Conservation (phyloP, 768 basidiomycete species). For the Dacryopinax spathularia region DNA sequence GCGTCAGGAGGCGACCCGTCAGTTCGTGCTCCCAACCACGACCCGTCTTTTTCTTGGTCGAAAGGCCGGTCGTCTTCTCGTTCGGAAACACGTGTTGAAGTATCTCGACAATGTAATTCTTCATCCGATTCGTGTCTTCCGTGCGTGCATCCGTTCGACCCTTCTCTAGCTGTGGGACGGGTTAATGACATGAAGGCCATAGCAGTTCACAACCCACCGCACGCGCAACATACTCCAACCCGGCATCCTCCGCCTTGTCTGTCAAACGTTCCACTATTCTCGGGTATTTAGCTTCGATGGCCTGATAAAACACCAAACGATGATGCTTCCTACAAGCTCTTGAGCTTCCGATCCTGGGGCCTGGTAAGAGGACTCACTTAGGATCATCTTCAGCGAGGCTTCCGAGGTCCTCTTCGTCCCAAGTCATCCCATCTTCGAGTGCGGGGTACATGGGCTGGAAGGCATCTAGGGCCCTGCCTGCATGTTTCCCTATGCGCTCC, state of each 20-base stretch:
- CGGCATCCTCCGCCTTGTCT: no score
- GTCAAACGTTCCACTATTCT: no score
- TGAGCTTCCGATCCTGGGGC: no score
- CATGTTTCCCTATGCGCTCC: not conserved
- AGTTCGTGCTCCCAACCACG: not conserved
- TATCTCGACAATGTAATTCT: not conserved
- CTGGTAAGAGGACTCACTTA: no score
- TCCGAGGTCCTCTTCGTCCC: no score
- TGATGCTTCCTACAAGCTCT: no score
- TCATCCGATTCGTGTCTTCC: not conserved
- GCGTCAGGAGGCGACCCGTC: not conserved
- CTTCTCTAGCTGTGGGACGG: not conserved
- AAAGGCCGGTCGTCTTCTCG: not conserved
- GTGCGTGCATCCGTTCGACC: not conserved
- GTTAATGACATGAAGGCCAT: not conserved
- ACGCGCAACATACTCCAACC: not conserved
- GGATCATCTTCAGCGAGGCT: no score
- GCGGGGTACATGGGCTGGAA: no score
- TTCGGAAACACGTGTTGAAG: not conserved
- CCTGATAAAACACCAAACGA: no score
- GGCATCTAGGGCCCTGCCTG: no score
- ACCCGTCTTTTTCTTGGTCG: not conserved
- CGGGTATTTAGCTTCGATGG: no score
- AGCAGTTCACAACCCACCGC: not conserved
- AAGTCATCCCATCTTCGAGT: no score